Evolutionary conservation across 371 early-diverging fungal species (phyloP).

Genomic region (Syncephalastrum sp.): DNA sequence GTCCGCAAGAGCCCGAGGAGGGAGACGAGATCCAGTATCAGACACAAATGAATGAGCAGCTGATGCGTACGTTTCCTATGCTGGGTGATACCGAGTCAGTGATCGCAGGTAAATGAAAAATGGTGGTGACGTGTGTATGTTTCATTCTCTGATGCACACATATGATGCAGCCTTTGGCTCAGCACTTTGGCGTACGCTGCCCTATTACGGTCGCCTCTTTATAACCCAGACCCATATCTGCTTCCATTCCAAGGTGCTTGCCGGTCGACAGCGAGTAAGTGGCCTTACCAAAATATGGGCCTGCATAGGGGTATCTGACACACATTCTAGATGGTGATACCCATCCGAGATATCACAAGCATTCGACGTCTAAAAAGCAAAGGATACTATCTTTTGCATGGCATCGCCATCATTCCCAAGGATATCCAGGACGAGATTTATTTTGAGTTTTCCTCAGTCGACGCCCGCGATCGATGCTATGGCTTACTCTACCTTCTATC

Average conservation of each 20-base stretch:
- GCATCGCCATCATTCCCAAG: constrained; percentile 28
- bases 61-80: constrained; percentile 53
- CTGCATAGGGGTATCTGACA: not conserved
- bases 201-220: constrained; percentile 60
- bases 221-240: constrained; percentile 63
- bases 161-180: constrained; percentile 29
- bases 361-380: constrained; percentile 27
- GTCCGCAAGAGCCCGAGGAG: constrained; percentile 4
- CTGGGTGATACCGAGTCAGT: constrained; percentile 52
- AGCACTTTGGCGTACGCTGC: constrained; percentile 47
- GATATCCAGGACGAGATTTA: constrained; percentile 40
- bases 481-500: constrained; percentile 17
- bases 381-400: constrained; percentile 33
- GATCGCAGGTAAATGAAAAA: constrained; percentile 36
- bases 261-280: constrained; percentile 52
- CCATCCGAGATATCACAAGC: constrained; percentile 34
- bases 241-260: constrained; percentile 61
- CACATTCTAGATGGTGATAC: constrained; percentile 27
- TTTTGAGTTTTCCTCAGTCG: constrained; percentile 37
- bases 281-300: too few species aligned
- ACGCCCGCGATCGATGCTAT: constrained; percentile 31
- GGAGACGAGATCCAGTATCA: constrained; percentile 20
- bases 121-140: too few species aligned
- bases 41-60: constrained; percentile 25
- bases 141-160: not conserved